Conservation (phyloP, 805 yeast genomes). For the Candida ortonii region DNA sequence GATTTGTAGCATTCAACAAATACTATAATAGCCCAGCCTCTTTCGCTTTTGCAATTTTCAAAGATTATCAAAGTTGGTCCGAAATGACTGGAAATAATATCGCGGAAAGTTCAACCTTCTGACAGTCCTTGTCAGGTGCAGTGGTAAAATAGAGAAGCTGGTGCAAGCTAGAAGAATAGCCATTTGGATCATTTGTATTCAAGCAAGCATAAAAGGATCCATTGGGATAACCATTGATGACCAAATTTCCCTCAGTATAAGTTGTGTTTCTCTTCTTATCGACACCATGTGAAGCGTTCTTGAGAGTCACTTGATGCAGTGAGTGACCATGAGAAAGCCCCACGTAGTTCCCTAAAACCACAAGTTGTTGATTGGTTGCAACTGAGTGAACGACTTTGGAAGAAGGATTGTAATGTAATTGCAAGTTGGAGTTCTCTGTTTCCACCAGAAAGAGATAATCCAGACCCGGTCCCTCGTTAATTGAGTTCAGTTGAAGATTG, state of each 20-base stretch:
- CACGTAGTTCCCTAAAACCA: slow-evolving; percentile 12
- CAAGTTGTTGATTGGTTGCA: slow-evolving; percentile 10
- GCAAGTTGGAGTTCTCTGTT: slow-evolving; percentile 10
- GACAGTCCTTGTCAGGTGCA: slow-evolving; percentile 7
- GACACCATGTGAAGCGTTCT: slow-evolving; percentile 1
- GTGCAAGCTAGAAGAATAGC: slow-evolving; percentile 29
- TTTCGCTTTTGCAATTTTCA: neutral
- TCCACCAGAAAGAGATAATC: slow-evolving; percentile 18
- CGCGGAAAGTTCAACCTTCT: slow-evolving; percentile 11
- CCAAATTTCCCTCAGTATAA: slow-evolving; percentile 14
- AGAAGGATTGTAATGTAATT: slow-evolving; percentile 8
- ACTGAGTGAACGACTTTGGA: slow-evolving; percentile 8
- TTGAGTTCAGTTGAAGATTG: slow-evolving; percentile 11
- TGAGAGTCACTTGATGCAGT: slow-evolving; percentile 3
- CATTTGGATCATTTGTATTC: slow-evolving; percentile 40
- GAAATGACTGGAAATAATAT: slow-evolving; percentile 6
- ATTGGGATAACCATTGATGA: slow-evolving; percentile 6
- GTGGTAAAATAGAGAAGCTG: slow-evolving; percentile 26
- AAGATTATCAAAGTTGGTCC: neutral
- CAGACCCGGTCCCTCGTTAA: slow-evolving; percentile 18
- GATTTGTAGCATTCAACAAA: too few relatives aligned
- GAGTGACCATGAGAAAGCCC: slow-evolving; percentile 14
- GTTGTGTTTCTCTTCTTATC: slow-evolving; percentile 2
- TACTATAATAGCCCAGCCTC: too few relatives aligned
- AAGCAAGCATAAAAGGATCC: slow-evolving; percentile 36